Evolutionary conservation across 768 basidiomycete genomes (phyloP).

Genomic region (Mrakia hoshinonis): DNA sequence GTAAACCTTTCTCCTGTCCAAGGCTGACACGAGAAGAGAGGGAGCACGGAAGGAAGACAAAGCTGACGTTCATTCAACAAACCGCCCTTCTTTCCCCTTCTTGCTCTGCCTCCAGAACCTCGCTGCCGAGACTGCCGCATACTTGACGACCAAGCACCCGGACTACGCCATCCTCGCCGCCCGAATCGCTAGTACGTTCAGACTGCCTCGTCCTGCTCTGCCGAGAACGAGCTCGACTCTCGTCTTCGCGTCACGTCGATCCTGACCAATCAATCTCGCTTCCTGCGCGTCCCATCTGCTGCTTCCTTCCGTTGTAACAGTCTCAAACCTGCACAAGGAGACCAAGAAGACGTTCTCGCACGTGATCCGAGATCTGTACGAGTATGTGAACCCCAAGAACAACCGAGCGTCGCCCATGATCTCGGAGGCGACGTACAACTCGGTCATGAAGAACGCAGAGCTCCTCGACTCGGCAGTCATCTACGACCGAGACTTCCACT

Average conservation of each 20-base stretch:
- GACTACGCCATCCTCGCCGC: constrained; percentile 98
- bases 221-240: too few species aligned
- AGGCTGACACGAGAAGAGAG: neutral
- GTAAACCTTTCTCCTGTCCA: constrained; percentile 36
- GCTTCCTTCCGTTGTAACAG: constrained; percentile 36
- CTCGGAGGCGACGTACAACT: constrained; percentile 70
- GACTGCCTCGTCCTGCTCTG: neutral
- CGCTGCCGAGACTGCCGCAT: constrained; percentile 93
- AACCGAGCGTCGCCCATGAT: constrained; percentile 81
- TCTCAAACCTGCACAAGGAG: constrained; percentile 98
- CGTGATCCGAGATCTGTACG: constrained; percentile 82
- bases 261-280: neutral
- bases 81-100: constrained; percentile 1
- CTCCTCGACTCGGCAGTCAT: constrained; percentile 86
- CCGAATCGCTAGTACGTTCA: constrained; percentile 59
- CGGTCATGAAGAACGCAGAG: constrained; percentile 72
- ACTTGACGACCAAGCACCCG: constrained; percentile 90
- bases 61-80: constrained; percentile 3
- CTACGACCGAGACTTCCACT: constrained; percentile 95
- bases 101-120: constrained; percentile 56
- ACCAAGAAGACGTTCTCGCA: constrained; percentile 94
- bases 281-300: neutral
- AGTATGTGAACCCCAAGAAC: constrained; percentile 96
- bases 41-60: neutral
- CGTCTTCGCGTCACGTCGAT: neutral